Evolutionary conservation across 2,329 filamentous ascomycete genomes (phyloP), one percentile per base, ranked within the genome.

Genomic region (Endoconidiophora laricicola): DNA sequence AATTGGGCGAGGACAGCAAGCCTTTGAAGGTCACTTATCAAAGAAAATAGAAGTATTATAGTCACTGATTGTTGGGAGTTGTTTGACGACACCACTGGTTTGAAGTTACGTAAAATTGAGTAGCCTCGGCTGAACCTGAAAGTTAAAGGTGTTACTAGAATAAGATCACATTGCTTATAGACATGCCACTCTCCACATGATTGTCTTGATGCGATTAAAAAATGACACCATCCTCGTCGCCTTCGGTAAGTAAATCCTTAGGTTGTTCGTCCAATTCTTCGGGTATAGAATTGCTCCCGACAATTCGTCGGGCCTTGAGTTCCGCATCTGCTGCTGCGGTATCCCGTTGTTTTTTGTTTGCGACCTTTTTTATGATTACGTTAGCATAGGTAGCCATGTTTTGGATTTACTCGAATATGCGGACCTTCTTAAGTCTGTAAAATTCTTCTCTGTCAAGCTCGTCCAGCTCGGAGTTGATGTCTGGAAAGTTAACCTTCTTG

Each of bases 401-500:
- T 14, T 44, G 10, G 9, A 49, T 40, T 29, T 42, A 33, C 16
- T 10, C 10, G 18, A 26, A 2, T 16, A 22, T 16, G 45, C 57
- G 42, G 54, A 60, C 69, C 72, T 98, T 98, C 69, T 98, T 98
- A 62, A 98, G 68, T 57, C 91, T 76, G 68, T 95, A 98, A 65
- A 98, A 98, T 63, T 98, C 91, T 64, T 96, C 91, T 71, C 91
- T 79, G 66, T 96, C 93, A 46, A 98, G 73, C 68, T 98, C 91
- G 62, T 98, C 91, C 14, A 98, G 76, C 64, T 98, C 91, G 1
- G 90, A 94, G 69, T 96, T 96, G 73, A 96, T 96, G 62, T 96
- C 79, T 83, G 16, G 12, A 7, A 36, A 18, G 9, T n/a, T 36
- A 5, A 40, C 42, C 44, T 48, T 23, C 20, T 20, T 9, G 24